Evolutionary conservation across 1,139 yeast genomes (phyloP).

Genomic region (Zygosaccharomyces sapae): DNA sequence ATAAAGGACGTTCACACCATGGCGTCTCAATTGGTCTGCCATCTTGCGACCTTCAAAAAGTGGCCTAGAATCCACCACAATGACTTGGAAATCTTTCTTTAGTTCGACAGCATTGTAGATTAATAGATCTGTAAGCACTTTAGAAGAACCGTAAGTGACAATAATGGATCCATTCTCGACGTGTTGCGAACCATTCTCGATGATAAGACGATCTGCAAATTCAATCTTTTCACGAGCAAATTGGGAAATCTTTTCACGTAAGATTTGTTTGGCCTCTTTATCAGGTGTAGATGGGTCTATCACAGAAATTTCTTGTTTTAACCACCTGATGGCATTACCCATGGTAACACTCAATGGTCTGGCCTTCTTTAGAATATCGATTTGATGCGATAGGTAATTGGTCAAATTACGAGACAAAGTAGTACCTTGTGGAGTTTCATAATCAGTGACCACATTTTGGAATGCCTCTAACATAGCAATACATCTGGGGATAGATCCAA

Average conservation of each 20-base stretch:
- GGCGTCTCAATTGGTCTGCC: slow-evolving; percentile 56
- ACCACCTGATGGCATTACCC: slow-evolving; percentile 98
- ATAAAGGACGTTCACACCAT: slow-evolving; percentile 66
- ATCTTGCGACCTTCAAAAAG: slow-evolving; percentile 85
- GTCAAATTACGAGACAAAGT: slow-evolving; percentile 86
- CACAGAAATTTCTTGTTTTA: slow-evolving; percentile 86
- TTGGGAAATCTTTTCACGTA: slow-evolving; percentile 67
- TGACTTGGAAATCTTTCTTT: slow-evolving; percentile 67
- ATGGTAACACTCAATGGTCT: slow-evolving; percentile 88
- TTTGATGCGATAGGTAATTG: slow-evolving; percentile 83
- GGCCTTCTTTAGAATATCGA: slow-evolving; percentile 85
- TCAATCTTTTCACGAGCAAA: slow-evolving; percentile 84
- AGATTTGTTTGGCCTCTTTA: slow-evolving; percentile 61
- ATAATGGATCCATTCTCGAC: slow-evolving; percentile 75
- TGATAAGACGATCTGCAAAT: slow-evolving; percentile 77
- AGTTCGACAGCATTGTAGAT: slow-evolving; percentile 62
- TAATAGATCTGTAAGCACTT: slow-evolving; percentile 73
- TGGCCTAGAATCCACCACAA: slow-evolving; percentile 91
- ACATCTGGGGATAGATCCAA: slow-evolving; percentile 90
- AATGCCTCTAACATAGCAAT: slow-evolving; percentile 81
- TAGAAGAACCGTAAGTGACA: slow-evolving; percentile 83
- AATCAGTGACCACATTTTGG: slow-evolving; percentile 72
- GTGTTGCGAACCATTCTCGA: slow-evolving; percentile 74
- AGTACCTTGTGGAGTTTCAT: slow-evolving; percentile 79
- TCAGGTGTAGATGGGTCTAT: slow-evolving; percentile 54